Evolutionary conservation across 805 yeast species (phyloP), one percentile per base, ranked within the genome.

Genomic region (Candida awuae): DNA sequence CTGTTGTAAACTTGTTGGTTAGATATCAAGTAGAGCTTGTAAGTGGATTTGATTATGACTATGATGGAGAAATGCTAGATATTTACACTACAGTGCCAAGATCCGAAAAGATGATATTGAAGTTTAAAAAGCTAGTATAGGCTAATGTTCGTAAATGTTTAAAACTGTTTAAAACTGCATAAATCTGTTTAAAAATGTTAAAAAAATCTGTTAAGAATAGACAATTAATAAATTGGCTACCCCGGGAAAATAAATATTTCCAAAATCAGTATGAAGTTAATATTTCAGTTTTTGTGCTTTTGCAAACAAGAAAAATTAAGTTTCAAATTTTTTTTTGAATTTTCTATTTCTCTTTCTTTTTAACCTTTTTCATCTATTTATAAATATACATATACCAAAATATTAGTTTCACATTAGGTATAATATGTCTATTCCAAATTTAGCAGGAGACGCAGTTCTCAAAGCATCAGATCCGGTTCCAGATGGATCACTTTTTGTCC

Each of bases 371-470:
- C 10, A 17, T 20, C 17, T 12, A 15, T 28, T 15, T 28, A 15
- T 19, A 14, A 4, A 14, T n/a, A 31, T 8, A 14, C 4, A 21
- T 13, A 6, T 14, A 33, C 10, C 8, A 38, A 29, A 13, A 31
- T 49, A 53, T 56, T 40, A 50, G 13, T 42, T 57, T 20, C 60
- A n/a, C n/a, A n/a, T n/a, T n/a, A n/a, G n/a, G n/a, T n/a, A n/a
- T n/a, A n/a, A n/a, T n/a, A 25, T 25, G 28, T 25, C 65, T 41
- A 52, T 73, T 29, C 96, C 96, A 27, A 75, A 70, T 6, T 59
- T 84, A 29, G 90, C 95, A 12, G 71, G 90, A 3, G 97, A 87
- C 47, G 97, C 97, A 8, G 97, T 92, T 22, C 70, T 92, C 37
- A 83, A 80, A 58, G 79, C 77, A 39, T 86, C 96, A 3, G 87